Evolutionary conservation across 1,284 basidiomycete species (phyloP).

Genomic region (Puccinia novopanici): DNA sequence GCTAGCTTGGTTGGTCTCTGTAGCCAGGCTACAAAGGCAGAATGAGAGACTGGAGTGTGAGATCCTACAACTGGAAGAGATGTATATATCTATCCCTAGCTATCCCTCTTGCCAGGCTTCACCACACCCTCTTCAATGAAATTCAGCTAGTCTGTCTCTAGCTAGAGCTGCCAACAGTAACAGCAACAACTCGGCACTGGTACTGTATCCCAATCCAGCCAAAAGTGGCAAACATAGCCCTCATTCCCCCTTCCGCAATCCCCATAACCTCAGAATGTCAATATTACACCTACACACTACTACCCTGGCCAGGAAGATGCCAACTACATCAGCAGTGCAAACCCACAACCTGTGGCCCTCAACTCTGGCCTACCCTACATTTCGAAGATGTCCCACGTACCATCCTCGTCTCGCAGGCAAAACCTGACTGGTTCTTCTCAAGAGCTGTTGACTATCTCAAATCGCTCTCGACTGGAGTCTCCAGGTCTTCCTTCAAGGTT

Average conservation of each 20-base stretch:
- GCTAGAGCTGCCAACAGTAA: conserved; percentile 13
- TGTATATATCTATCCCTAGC: no score
- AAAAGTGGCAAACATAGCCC: conserved; percentile 14
- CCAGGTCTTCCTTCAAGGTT: conserved; percentile 12
- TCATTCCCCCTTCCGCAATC: conserved; percentile 41
- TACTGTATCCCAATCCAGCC: conserved; percentile 20
- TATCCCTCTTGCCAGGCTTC: conserved; percentile 24
- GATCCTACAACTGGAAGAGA: no score
- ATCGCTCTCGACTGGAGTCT: conserved; percentile 32
- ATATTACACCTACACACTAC: conserved; percentile 25
- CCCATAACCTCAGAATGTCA: conserved; percentile 17
- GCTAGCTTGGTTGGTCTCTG: no score
- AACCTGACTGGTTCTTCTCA: neutral
- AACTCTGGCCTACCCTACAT: conserved; percentile 36
- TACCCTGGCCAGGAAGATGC: conserved; percentile 34
- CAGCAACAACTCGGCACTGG: conserved; percentile 6
- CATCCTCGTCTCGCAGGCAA: conserved; percentile 21
- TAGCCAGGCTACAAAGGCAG: no score
- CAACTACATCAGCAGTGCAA: conserved; percentile 34
- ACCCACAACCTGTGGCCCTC: conserved; percentile 8
- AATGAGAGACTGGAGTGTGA: no score
- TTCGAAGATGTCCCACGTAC: conserved; percentile 35
- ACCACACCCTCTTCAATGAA: neutral
- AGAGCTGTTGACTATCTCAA: conserved; percentile 32
- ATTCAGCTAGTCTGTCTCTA: conserved; percentile 23